These are phyloP conservation scores for Verticillium alfalfae DNA, from an alignment of 2,329 filamentous ascomycete species.

Conservation along the genomic window DNA sequence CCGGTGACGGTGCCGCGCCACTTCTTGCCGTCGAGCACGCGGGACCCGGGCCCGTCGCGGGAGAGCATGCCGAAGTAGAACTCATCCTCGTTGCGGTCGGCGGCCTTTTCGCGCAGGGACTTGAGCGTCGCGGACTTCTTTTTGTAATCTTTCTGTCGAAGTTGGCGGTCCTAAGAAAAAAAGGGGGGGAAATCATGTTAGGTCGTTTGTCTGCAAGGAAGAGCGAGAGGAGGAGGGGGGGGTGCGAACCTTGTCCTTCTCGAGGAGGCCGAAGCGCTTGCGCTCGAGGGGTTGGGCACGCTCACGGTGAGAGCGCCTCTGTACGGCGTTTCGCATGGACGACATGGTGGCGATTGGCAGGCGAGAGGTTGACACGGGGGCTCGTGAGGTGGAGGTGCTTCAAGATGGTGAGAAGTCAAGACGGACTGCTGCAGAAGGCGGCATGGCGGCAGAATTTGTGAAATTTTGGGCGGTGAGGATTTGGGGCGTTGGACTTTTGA, in stretches of 20 bases:
- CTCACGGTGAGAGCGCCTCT: constrained; percentile 83
- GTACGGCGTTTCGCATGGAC: constrained; percentile 56
- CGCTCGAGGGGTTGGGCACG: constrained; percentile 82
- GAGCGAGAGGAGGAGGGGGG: background rate
- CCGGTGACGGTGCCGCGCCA: constrained; percentile 53
- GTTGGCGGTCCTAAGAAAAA: constrained; percentile 50
- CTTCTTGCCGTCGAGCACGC: constrained; percentile 40
- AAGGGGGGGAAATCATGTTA: too few relatives aligned
- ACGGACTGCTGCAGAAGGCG: constrained; percentile 2
- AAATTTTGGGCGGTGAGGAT: constrained; percentile 14
- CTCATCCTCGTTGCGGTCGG: constrained; percentile 66
- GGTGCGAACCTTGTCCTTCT: constrained; percentile 79
- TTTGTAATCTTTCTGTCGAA: constrained; percentile 61
- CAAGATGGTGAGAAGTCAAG: background rate
- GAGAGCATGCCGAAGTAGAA: constrained; percentile 69
- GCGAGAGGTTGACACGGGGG: background rate
- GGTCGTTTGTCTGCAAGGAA: too few relatives aligned
- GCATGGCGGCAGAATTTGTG: constrained; percentile 12
- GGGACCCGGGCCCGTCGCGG: constrained; percentile 48
- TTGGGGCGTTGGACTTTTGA: background rate
- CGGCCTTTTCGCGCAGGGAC: constrained; percentile 53
- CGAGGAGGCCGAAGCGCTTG: constrained; percentile 81
- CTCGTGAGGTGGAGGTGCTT: background rate
- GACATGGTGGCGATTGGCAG: constrained; percentile 34
- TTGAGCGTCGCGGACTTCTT: constrained; percentile 59